Base-by-base conservation (phyloP, 2,329 filamentous ascomycete species). In the Cladobotryum mycophilum region DNA sequence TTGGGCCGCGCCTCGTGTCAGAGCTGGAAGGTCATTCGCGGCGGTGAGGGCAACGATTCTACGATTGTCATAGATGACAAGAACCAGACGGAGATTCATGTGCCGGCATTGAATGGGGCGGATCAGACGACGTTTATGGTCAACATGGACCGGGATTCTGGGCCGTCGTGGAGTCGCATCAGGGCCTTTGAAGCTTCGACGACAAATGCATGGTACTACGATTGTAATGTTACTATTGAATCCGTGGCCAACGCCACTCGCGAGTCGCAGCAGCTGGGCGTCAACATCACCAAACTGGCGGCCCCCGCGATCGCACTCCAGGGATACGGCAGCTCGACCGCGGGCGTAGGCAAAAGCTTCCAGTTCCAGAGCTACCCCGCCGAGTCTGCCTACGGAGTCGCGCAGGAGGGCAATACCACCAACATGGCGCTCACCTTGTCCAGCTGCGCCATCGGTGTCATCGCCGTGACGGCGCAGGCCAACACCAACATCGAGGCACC, bases 301-400 rank as follows among this genome's bases (percentile, higher is more conserved):
- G 60, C 67, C 5, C 56, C 61, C 1, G 65, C 67, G 1, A 73
- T 75, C 14, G 71, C 71, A 0, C 65, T 73, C 5, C 64, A 70
- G 35, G 72, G 71, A 5, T 73, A 70, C 51, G 60, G 60, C 30
- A 56, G 57, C 1, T 59, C 61, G 2, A 15, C 42, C 5, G 53
- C 58, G 11, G 62, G 56, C 47, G 55, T 47, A 11, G 58, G 30
- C 46, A 58, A 58, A 46, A 59, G 53, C 47, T 53, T 60, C 35
- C 64, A 67, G 53, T 68, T 62, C 41, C 70, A 73, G 55, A 68
- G 66, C 9, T 76, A 75, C 46, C 73, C 74, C 0, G 61, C 65
- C 22, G 68, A 72, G 46, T 67, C 68, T 1, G 52, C 61, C 4
- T 73, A 68, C 46, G 74, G 73, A 2, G 36, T 40, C 0, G 59